A percentile compares a stretch with the other conserved stretches of the same genome.
Conservation (phyloP, 78 protist genomes). For the Dictyostelium discoideum region dicty_2.7 NC_007090.3:2297501-2298000, state of each 20-base stretch:
- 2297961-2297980: constrained; percentile 75
- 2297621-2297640: constrained; percentile 11
- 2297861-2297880: constrained; percentile 66
- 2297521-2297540: neutral
- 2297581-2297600: neutral
- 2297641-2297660: constrained; percentile 55
- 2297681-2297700: constrained; percentile 63
- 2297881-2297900: constrained; percentile 71
- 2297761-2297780: constrained; percentile 20
- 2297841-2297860: constrained; percentile 48
- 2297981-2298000: constrained; percentile 71
- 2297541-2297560: neutral
- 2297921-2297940: constrained; percentile 73
- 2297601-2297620: neutral
- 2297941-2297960: constrained; percentile 70
- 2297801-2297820: constrained; percentile 69
- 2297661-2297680: constrained; percentile 6
- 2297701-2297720: constrained; percentile 63
- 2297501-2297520: neutral
- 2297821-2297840: constrained; percentile 37
- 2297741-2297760: constrained; percentile 53
- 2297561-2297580: neutral
- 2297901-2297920: constrained; percentile 71
- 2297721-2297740: constrained; percentile 67
- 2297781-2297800: constrained; percentile 64